A percentile compares a stretch with the other conserved stretches of the same genome.
phyloP scores from a whole-genome alignment of 495 filamentous ascomycete genomes.

The Aspergillus steynii region DNA sequence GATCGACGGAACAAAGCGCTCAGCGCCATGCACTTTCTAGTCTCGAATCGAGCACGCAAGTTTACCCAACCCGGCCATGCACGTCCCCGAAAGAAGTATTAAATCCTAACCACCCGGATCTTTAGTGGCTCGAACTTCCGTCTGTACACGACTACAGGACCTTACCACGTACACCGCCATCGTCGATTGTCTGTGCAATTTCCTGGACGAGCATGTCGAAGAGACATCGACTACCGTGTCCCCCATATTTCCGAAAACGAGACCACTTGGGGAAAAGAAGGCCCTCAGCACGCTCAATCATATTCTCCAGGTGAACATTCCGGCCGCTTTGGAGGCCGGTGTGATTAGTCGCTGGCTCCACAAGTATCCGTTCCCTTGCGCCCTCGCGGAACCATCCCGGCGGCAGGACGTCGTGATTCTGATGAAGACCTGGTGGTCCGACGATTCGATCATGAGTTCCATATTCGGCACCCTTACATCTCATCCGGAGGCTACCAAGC shows the following conservation, averaged over 20 bases:
- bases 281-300: slow-evolving; percentile 40
- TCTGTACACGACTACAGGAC: slow-evolving; percentile 40
- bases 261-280: slow-evolving; percentile 45
- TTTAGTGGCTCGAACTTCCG: slow-evolving; percentile 42
- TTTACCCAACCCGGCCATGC: not conserved
- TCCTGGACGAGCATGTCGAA: slow-evolving; percentile 45
- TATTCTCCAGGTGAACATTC: slow-evolving; percentile 39
- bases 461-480: slow-evolving; percentile 40
- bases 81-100: not conserved
- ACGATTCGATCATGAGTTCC: slow-evolving; percentile 46
- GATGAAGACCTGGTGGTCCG: slow-evolving; percentile 49
- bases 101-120: slow-evolving; percentile 12
- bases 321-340: slow-evolving; percentile 43
- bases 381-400: slow-evolving; percentile 34
- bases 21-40: slow-evolving; percentile 45
- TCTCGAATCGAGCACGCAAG: slow-evolving; percentile 44
- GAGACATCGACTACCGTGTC: slow-evolving; percentile 38
- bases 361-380: slow-evolving; percentile 53
- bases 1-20: slow-evolving; percentile 40
- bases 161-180: slow-evolving; percentile 41
- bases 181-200: slow-evolving; percentile 49
- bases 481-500: slow-evolving; percentile 36
- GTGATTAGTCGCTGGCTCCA: slow-evolving; percentile 49
- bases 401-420: slow-evolving; percentile 43
- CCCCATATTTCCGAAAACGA: slow-evolving; percentile 45